A percentile compares a stretch with the other conserved stretches of the same genome.
phyloP scores from a whole-genome alignment of 2,329 filamentous ascomycete species.

The Tolypocladium ophioglossoides region DNA sequence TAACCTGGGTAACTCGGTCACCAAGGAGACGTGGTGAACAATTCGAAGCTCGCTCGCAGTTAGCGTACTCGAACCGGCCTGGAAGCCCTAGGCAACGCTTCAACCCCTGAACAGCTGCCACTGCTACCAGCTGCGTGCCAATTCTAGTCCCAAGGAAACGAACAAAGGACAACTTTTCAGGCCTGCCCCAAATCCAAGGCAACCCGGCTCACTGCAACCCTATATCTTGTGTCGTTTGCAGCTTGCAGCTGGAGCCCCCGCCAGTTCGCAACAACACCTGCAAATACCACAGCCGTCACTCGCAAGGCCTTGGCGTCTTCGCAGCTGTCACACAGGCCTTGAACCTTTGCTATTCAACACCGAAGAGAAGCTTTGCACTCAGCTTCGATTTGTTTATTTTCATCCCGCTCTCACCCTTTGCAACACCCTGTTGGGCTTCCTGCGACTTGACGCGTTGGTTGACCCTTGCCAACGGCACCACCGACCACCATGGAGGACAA shows the following conservation, averaged over 20 bases:
- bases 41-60: not conserved
- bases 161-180: too few relatives aligned
- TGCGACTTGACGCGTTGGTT: not conserved
- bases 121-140: not conserved
- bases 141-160: not conserved
- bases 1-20: not conserved
- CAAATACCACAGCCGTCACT: not conserved
- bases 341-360: not conserved
- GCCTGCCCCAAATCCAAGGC: not conserved
- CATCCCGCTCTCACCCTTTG: not conserved
- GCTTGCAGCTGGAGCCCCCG: not conserved
- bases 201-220: not conserved
- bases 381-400: not conserved
- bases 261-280: not conserved
- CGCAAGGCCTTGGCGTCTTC: not conserved
- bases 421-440: not conserved
- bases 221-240: too few relatives aligned
- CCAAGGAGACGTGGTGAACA: not conserved
- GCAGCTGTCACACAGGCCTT: not conserved
- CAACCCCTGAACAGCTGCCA: not conserved
- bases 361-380: not conserved
- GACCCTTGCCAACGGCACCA: not conserved
- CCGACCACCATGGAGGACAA: not conserved
- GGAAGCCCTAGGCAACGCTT: not conserved
- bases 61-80: not conserved